phyloP scores from a whole-genome alignment of 208 protist genomes.

The Naegleria lovaniensis region DNA sequence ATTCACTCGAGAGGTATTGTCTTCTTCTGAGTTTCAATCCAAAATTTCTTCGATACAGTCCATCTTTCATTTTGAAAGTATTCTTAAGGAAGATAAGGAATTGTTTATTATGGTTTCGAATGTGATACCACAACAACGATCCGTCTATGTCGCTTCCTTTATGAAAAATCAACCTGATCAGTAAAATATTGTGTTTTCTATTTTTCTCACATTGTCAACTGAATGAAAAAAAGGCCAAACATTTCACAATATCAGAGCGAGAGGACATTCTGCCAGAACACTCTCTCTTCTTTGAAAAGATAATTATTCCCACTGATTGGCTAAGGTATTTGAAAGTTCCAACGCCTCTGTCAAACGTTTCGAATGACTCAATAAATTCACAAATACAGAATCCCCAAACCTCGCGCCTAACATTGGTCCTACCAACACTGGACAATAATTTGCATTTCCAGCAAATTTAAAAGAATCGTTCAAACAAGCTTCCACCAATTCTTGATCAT shows the following conservation, averaged over 20 bases:
- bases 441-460: conserved; percentile 5
- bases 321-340: background rate
- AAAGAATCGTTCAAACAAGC: background rate
- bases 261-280: background rate
- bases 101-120: background rate
- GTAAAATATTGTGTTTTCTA: background rate
- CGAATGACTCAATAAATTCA: background rate
- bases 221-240: no score
- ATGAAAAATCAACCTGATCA: background rate
- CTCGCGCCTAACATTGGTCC: background rate
- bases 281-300: background rate
- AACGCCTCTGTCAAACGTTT: background rate
- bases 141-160: background rate
- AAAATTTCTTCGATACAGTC: background rate
- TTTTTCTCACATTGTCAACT: no score
- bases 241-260: no score
- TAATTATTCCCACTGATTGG: background rate
- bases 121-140: background rate
- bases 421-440: conserved; percentile 16
- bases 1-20: background rate
- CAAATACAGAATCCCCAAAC: background rate
- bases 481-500: background rate
- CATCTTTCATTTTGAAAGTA: background rate
- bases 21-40: background rate
- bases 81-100: background rate